These are phyloP conservation scores for Metschnikowia henanensis DNA, from an alignment of 805 yeast species.

Conservation along the genomic window DNA sequence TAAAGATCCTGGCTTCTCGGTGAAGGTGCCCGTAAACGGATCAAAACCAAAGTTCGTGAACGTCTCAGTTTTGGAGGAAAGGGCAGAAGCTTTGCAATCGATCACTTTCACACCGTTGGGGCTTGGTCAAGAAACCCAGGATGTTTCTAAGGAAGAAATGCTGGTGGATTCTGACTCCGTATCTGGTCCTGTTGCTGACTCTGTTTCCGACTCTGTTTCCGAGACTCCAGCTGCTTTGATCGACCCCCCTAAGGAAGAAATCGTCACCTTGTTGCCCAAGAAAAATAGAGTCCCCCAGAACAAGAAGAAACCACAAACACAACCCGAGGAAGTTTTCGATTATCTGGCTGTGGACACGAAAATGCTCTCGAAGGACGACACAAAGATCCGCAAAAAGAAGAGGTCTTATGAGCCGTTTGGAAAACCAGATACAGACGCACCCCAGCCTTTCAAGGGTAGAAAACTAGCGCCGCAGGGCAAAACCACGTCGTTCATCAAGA, in stretches of 20 bases:
- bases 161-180: no score
- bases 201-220: no score
- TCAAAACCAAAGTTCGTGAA: constrained; percentile 23
- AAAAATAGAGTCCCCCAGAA: background rate
- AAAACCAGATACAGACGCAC: constrained; percentile 46
- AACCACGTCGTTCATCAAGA: constrained; percentile 33
- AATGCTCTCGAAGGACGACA: constrained; percentile 16
- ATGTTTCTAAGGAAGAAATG: no score
- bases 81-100: background rate
- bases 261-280: constrained; percentile 6
- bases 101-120: constrained; percentile 3
- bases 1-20: constrained; percentile 5
- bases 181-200: no score
- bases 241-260: no score
- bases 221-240: no score
- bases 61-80: background rate
- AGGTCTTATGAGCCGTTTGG: constrained; percentile 61
- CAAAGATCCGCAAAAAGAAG: constrained; percentile 33
- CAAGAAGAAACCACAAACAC: background rate
- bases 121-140: no score
- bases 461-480: constrained; percentile 38
- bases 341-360: constrained; percentile 11
- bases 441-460: constrained; percentile 50
- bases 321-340: constrained; percentile 9
- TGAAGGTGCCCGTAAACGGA: constrained; percentile 7